Evolutionary conservation across 139 green algal species (phyloP).

Genomic region (Chlamydomonas incerta): DNA sequence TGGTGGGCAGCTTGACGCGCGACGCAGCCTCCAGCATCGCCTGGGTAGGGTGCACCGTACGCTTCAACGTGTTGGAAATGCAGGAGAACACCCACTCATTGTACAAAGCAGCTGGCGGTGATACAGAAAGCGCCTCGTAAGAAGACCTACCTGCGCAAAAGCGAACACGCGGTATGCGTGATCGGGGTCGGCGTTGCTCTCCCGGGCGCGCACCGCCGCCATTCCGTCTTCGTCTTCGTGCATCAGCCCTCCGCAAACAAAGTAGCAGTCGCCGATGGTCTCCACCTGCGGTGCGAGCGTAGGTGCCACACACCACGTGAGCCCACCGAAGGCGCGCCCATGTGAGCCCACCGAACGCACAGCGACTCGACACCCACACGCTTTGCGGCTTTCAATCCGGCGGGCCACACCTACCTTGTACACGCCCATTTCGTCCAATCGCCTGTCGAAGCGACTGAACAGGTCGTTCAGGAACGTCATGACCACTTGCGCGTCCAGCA

Average conservation of each 20-base stretch:
- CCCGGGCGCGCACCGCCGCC: neutral
- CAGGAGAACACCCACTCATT: neutral
- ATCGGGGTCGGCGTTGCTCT: neutral
- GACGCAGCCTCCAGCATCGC: neutral
- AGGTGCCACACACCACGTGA: too few species aligned
- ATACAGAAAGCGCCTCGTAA: neutral
- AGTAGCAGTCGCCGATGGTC: slow-evolving; percentile 21
- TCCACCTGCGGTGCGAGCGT: neutral
- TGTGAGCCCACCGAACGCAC: too few species aligned
- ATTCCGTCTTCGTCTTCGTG: slow-evolving; percentile 9
- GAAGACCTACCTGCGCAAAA: neutral
- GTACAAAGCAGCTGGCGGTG: neutral
- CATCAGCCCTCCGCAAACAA: slow-evolving; percentile 22
- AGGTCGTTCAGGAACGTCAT: slow-evolving; percentile 27
- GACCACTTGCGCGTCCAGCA: neutral
- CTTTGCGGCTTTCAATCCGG: too few species aligned
- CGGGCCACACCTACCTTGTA: neutral
- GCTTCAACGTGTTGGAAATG: too few species aligned
- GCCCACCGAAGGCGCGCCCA: too few species aligned
- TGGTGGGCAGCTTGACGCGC: neutral
- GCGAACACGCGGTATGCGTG: neutral
- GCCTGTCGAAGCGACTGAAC: slow-evolving; percentile 2
- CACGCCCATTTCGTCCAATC: slow-evolving; percentile 5
- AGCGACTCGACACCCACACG: too few species aligned
- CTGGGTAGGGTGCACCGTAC: neutral